Base-by-base conservation (phyloP, 148 eudicot genomes). In the Camellia lanceoleosa region DNA sequence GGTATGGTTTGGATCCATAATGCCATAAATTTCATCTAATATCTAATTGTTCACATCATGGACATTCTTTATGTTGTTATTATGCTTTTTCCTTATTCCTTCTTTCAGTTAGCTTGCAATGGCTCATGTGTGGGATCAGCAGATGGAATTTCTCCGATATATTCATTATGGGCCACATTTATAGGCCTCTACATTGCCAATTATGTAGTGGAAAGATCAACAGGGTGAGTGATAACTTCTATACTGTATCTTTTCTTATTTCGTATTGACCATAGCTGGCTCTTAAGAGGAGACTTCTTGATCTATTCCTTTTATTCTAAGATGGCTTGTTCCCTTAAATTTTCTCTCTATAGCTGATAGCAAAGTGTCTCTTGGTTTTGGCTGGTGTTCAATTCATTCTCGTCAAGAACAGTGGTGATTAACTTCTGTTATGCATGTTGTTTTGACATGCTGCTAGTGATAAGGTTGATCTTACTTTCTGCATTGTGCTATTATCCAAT, bases 161-260 rank as follows among this genome's bases (percentile, higher is more conserved):
- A 94, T 86, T 97, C 99, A 13, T 82, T 97, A 42, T 97, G 99
- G 99, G 99, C 99, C 56, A 97, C 99, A 47, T 94, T 97, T 71
- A 97, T 97, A 42, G 99, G 99, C 62, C 97, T 97, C 43, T 97
- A 97, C 85, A 97, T 97, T 44, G 99, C 98, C 71, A 92, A 97
- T 73, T 97, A 91, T 83, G 95, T 94, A 42, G 95, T 97, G 43
- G 99, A 94, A 87, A 90, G 99, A 72, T 97, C 98, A 77, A 89
- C 98, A 30, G 98, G 99, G 99, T 97, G 81, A 90, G 98, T 84
- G 47, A 18, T 61, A 41, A 55, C 23, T 51, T 30, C n/a, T 41
- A 23, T 47, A 56, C 41, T 23, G 52, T n/a, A 60, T 64, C 16
- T 58, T 56, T 42, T 30, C n/a, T 58, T 56, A 19, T 30, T 0